Conservation (phyloP, 2,329 filamentous ascomycete genomes). For the Polychaeton citri region DNA sequence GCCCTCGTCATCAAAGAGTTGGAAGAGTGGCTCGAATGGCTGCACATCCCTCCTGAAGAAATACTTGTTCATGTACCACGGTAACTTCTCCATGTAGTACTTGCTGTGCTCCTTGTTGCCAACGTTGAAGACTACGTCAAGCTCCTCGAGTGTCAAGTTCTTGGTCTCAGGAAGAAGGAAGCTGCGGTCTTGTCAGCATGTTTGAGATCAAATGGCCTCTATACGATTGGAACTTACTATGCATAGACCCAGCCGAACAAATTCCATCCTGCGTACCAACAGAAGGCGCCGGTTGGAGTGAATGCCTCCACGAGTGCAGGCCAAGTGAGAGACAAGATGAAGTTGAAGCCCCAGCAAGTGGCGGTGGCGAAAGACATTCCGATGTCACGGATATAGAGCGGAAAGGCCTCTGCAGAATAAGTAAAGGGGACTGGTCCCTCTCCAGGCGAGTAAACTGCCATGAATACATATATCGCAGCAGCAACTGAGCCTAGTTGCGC, state of each 20-base stretch:
- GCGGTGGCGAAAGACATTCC: constrained; percentile 35
- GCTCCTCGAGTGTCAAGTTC: constrained; percentile 38
- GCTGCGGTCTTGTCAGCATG: too few species aligned
- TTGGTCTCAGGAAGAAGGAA: constrained; percentile 41
- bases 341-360: constrained; percentile 36
- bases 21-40: constrained; percentile 8
- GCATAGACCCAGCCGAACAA: constrained; percentile 11
- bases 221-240: constrained; percentile 1
- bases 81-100: constrained; percentile 13
- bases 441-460: constrained; percentile 22
- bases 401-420: constrained; percentile 31
- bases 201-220: too few species aligned
- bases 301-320: constrained; percentile 36
- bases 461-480: constrained; percentile 21
- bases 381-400: constrained; percentile 27
- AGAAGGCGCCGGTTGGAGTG: constrained; percentile 38
- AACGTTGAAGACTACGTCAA: constrained; percentile 43
- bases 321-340: constrained; percentile 27
- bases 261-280: constrained; percentile 41
- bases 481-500: constrained; percentile 25
- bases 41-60: constrained; percentile 9
- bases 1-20: constrained; percentile 1
- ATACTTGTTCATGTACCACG: constrained; percentile 13
- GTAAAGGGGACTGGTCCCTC: constrained; percentile 35
- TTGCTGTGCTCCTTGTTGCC: constrained; percentile 12